Evolutionary conservation across 164 flowering plant genomes (phyloP).

Genomic region (Chimonanthus praecox): DNA sequence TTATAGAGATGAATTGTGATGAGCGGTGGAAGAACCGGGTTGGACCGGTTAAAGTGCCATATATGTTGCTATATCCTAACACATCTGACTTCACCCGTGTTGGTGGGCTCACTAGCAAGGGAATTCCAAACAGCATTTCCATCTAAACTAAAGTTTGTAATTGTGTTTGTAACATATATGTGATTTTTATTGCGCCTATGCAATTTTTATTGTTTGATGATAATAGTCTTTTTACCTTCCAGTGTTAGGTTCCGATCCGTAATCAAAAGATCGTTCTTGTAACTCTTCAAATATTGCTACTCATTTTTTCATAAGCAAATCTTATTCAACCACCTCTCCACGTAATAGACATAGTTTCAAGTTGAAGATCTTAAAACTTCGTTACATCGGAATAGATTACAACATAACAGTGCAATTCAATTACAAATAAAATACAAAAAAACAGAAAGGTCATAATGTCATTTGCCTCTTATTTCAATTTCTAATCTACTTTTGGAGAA

Average conservation of each 20-base stretch:
- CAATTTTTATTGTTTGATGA: no score
- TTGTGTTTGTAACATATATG: not conserved
- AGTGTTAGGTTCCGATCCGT: no score
- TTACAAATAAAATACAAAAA: not conserved
- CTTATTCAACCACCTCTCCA: not conserved
- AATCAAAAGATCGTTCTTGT: no score
- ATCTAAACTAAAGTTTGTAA: conserved; percentile 22
- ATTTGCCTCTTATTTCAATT: conserved; percentile 1
- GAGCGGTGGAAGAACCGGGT: conserved; percentile 44
- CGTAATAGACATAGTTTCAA: not conserved
- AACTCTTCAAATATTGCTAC: no score
- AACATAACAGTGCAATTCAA: not conserved
- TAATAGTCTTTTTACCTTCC: no score
- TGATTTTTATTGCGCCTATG: not conserved
- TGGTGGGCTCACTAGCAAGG: conserved; percentile 70
- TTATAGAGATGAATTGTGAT: conserved; percentile 36
- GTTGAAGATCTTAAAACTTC: not conserved
- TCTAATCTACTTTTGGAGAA: conserved; percentile 33
- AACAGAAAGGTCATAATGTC: not conserved
- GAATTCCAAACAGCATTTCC: conserved; percentile 82
- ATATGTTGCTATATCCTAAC: conserved; percentile 72
- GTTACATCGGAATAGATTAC: not conserved
- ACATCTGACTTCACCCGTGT: conserved; percentile 45
- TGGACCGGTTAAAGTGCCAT: conserved; percentile 74
- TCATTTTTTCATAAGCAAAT: no score